Percentiles rank a stretch among this genome's conserved stretches.
Evolutionary conservation across 257 asterid genomes (phyloP).

Genomic region (Perilla frutescens): DNA sequence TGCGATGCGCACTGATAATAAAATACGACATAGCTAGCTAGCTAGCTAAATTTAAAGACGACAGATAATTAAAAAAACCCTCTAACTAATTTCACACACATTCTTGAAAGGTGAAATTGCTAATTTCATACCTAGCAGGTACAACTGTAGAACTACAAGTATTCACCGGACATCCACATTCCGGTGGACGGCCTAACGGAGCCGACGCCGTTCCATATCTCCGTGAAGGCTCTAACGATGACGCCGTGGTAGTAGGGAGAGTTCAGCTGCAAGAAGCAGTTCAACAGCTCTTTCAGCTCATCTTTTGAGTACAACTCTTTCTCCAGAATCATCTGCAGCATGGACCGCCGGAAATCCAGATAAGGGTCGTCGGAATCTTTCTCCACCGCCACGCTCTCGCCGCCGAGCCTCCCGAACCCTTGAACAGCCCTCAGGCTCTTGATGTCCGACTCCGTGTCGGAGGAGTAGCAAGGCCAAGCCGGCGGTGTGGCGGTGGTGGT

Average conservation of each 20-base stretch:
- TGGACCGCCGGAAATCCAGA: slow-evolving; percentile 81
- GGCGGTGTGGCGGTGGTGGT: slow-evolving; percentile 14
- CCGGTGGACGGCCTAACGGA: slow-evolving; percentile 43
- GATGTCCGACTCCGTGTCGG: slow-evolving; percentile 49
- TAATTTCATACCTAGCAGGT: no score
- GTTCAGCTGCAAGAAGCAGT: slow-evolving; percentile 85
- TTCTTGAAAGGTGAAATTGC: no score
- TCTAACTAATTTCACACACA: neutral
- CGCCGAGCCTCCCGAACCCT: slow-evolving; percentile 70
- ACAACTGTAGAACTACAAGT: slow-evolving; percentile 28
- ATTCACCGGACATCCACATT: slow-evolving; percentile 13
- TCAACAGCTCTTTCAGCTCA: slow-evolving; percentile 72
- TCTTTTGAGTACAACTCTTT: slow-evolving; percentile 72
- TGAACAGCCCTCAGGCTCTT: slow-evolving; percentile 64
- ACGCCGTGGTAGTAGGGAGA: slow-evolving; percentile 81
- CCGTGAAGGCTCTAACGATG: slow-evolving; percentile 81
- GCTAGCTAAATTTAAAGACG: neutral
- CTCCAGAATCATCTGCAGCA: slow-evolving; percentile 94
- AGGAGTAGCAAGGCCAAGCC: slow-evolving; percentile 26
- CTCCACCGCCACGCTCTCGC: slow-evolving; percentile 82
- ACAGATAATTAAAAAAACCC: neutral
- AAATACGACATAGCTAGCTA: neutral
- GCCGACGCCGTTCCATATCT: slow-evolving; percentile 84
- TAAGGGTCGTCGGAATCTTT: slow-evolving; percentile 92
- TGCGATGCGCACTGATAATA: slow-evolving; percentile 2